Base-by-base conservation (phyloP, 2,329 filamentous ascomycete species). In the Claviceps arundinis region DNA sequence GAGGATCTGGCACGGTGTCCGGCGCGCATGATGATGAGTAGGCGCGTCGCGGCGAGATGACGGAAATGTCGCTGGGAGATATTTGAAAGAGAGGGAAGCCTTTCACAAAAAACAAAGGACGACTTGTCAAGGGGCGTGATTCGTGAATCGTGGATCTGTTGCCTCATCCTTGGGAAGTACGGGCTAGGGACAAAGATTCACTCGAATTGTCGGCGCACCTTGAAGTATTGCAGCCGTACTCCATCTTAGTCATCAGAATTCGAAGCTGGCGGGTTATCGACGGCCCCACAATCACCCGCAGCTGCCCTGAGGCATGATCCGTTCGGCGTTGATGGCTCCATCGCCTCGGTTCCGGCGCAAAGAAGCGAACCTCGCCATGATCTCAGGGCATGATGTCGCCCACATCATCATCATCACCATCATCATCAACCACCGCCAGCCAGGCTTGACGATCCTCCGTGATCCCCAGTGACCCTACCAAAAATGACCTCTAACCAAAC, bases 1-100 rank as follows among this genome's bases (percentile, higher is more conserved):
- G 63, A 58, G 51, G 64, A 62, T 58, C 60, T 62, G 52, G 62
- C 55, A 50, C 58, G 57, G 52, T 70, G 62, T 51, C 73, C 67
- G 60, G 75, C 70, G 62, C 69, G 67, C 73, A 77, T 76, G 55
- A 59, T 61, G 56, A 61, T 14, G 4, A 44, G 7, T 17, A 38
- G n/a, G 13, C 7, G 24, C 24, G 24, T 30, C 5, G 7, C 8
- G 5, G 22, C 13, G 16, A 14, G 22, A 43, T 14, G 19, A 14
- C 11, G 19, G 41, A 24, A 24, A 6, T 24, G 11, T 14, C 24
- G 41, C 19, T 13, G 13, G 9, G 0, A 3, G 17, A 9, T 14
- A 38, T 7, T 41, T 7, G 16, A 16, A 24, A 19, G 17, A 14
- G 13, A 14, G 19, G 41, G 3, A 11, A 11, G 9, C 30, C 1